These are phyloP conservation scores for Phytophthora nicotianae DNA, from an alignment of 352 stramenopile genomes.

Conservation along the genomic window DNA sequence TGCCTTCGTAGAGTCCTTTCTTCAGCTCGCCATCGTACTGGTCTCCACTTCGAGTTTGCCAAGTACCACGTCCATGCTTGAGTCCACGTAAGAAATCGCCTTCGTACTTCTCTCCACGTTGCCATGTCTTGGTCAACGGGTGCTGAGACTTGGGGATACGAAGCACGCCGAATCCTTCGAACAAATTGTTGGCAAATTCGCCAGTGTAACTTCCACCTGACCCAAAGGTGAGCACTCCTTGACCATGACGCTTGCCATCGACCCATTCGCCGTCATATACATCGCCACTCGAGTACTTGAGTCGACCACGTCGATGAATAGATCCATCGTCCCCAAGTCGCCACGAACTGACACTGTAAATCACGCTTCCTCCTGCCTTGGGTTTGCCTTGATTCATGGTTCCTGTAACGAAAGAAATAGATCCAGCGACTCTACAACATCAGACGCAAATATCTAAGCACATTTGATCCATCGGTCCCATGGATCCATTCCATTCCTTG, in stretches of 20 bases:
- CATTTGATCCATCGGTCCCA: constrained; percentile 11
- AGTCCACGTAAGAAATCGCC: constrained; percentile 59
- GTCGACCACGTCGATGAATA: constrained; percentile 69
- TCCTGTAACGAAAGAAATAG: constrained; percentile 22
- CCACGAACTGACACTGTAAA: constrained; percentile 75
- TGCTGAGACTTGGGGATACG: constrained; percentile 57
- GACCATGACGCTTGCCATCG: constrained; percentile 75
- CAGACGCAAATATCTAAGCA: constrained; percentile 16
- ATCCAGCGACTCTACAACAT: constrained; percentile 16
- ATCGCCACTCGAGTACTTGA: constrained; percentile 80
- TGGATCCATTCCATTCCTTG: constrained; percentile 32
- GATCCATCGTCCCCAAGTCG: constrained; percentile 70
- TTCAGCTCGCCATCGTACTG: constrained; percentile 63
- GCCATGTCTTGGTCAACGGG: constrained; percentile 68
- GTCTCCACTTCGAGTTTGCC: constrained; percentile 43
- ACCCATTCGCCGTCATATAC: constrained; percentile 89
- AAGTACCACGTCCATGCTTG: constrained; percentile 60
- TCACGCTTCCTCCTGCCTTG: constrained; percentile 38
- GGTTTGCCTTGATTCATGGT: constrained; percentile 16
- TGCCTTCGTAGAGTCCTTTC: constrained; percentile 56
- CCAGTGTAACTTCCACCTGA: constrained; percentile 53
- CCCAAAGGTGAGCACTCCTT: constrained; percentile 57
- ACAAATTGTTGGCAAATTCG: constrained; percentile 59
- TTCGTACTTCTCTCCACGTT: constrained; percentile 65
- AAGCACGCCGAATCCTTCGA: constrained; percentile 68